Evolutionary conservation across 23 red algal species (phyloP).

Genomic region (Gracilaria domingensis): DNA sequence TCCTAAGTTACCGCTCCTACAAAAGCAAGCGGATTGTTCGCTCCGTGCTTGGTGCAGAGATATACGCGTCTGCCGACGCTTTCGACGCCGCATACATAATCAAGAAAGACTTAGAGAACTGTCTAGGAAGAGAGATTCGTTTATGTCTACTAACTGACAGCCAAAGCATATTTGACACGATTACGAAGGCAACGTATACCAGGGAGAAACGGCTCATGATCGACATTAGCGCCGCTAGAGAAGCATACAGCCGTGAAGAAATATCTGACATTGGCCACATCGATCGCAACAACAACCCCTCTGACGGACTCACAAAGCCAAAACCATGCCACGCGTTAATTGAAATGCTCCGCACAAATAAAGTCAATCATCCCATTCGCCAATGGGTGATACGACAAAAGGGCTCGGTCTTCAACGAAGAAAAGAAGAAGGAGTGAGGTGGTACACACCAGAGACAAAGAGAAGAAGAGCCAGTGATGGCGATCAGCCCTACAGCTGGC

Average conservation of each 20-base stretch:
- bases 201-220: slow-evolving; percentile 19
- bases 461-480: too few species aligned
- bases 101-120: slow-evolving; percentile 22
- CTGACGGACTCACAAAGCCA: slow-evolving; percentile 31
- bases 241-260: slow-evolving; percentile 7
- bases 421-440: too few species aligned
- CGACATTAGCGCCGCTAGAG: not conserved
- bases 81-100: slow-evolving; percentile 38
- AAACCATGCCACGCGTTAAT: not conserved
- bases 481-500: too few species aligned
- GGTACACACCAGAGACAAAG: too few species aligned
- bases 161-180: slow-evolving; percentile 8
- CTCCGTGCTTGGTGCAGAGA: slow-evolving; percentile 17
- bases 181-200: not conserved
- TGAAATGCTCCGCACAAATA: not conserved
- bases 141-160: slow-evolving; percentile 33
- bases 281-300: not conserved
- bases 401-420: too few species aligned
- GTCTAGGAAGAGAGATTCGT: not conserved
- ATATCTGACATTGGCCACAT: slow-evolving; percentile 42
- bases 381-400: not conserved
- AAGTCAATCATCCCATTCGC: too few species aligned
- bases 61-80: slow-evolving; percentile 18
- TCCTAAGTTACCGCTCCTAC: not conserved
- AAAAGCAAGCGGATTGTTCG: slow-evolving; percentile 10